phyloP scores from a whole-genome alignment of 1,139 yeast species.

The Sugiyamaella paludigena region DNA sequence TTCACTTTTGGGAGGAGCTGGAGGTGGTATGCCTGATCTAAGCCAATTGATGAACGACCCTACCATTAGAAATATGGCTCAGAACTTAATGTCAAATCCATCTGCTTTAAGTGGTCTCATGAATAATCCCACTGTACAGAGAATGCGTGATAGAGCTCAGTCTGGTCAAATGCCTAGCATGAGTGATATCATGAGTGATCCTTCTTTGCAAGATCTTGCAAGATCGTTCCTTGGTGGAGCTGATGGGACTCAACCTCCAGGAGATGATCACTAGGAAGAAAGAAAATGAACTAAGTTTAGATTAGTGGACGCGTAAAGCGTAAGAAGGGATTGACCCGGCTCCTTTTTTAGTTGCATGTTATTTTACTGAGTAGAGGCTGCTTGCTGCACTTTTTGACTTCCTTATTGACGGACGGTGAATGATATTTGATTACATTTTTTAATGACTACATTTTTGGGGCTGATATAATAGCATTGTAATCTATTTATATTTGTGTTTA shows the following conservation, averaged over 20 bases:
- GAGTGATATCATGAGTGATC: constrained; percentile 74
- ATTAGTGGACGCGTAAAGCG: background rate
- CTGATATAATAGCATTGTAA: background rate
- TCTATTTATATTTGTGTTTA: background rate
- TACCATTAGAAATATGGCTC: constrained; percentile 80
- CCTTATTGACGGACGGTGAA: too few relatives aligned
- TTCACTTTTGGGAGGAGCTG: constrained; percentile 36
- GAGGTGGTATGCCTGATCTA: constrained; percentile 73
- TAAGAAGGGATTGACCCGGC: too few relatives aligned
- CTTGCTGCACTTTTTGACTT: too few relatives aligned
- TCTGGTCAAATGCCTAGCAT: constrained; percentile 52
- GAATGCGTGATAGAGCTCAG: constrained; percentile 25
- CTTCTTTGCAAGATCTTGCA: constrained; percentile 67
- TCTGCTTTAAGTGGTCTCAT: constrained; percentile 70
- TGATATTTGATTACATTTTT: too few relatives aligned
- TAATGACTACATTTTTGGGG: too few relatives aligned
- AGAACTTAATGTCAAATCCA: constrained; percentile 89
- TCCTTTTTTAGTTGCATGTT: background rate
- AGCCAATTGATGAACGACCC: constrained; percentile 82
- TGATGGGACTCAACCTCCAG: constrained; percentile 11
- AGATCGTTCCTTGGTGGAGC: constrained; percentile 35
- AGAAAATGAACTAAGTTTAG: too few relatives aligned
- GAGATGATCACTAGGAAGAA: constrained; percentile 3
- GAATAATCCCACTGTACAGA: constrained; percentile 58
- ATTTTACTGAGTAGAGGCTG: too few relatives aligned